Base-by-base conservation (phyloP, 2,329 filamentous ascomycete genomes). In the Penicillium oxalicum region DNA sequence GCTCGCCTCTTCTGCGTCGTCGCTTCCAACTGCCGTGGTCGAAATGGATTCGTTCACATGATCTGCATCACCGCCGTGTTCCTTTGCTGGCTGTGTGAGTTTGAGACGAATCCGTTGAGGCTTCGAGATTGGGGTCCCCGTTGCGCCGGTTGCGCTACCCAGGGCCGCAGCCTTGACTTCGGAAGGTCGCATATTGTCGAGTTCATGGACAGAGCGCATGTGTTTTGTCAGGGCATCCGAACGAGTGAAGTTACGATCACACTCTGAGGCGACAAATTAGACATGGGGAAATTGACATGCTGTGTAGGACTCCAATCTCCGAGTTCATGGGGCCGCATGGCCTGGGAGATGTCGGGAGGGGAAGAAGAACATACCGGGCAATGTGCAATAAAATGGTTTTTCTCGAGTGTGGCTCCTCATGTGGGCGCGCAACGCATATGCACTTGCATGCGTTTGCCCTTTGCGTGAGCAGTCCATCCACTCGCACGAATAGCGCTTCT, bases 401-500 rank as follows among this genome's bases (percentile, higher is more conserved):
- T 98, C 93, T 64, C 93, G 82, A 1, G 93, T 98, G 68, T 98
- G 93, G 66, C 91, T 96, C 59, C 93, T 80, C 91, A 98, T 95
- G 65, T 98, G 93, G 8, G 93, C 93, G 68, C 95, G 91, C 55
- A 98, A 74, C 4, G 93, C 93, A 72, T 98, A 98, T 2, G 89
- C 93, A 62, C 90, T 95, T 1, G 91, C 91, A 71, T 98, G 93
- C 13, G 88, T 84, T 70, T 93, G 83, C 51, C 90, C 89, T 73
- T 95, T 97, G 53, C 91, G 76, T 45, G 78, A 79, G 68, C 93
- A 98, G 57, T 91, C 91, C 51, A 81, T 82, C 93, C 93, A 98
- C 71, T 97, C 91, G 71, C 93, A 98, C n/a, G 88, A 90, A 68
- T 97, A 97, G 69, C 93, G 95, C 73, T 95, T 95, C 73, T 93